phyloP scores from a whole-genome alignment of 805 yeast species.

The Nakazawaea pomicola region DNA sequence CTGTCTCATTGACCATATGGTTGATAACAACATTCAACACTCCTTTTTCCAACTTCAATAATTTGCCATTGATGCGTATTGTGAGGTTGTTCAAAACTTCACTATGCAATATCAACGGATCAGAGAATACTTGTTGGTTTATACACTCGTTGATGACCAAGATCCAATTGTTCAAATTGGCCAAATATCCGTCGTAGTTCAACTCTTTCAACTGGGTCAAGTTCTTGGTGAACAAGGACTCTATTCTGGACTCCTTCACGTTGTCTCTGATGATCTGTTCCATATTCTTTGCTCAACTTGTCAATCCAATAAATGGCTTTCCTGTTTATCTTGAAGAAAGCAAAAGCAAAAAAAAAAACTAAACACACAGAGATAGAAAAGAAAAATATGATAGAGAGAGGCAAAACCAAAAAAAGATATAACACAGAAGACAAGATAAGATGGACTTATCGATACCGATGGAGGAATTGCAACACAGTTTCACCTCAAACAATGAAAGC shows the following conservation, averaged over 20 bases:
- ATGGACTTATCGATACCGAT: neutral
- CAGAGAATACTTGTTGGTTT: neutral
- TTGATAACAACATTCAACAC: slow-evolving; percentile 6
- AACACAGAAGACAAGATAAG: no score
- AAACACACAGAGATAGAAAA: no score
- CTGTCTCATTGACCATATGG: slow-evolving; percentile 8
- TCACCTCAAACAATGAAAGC: neutral
- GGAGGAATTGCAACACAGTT: neutral
- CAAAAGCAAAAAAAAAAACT: neutral
- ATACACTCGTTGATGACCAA: slow-evolving; percentile 4
- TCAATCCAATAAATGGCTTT: no score
- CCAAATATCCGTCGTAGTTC: slow-evolving; percentile 10
- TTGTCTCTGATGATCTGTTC: slow-evolving; percentile 5
- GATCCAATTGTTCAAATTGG: slow-evolving; percentile 9
- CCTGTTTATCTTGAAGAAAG: neutral
- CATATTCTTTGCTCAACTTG: neutral
- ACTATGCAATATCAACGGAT: neutral
- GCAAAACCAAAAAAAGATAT: slow-evolving; percentile 1
- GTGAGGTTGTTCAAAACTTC: slow-evolving; percentile 2
- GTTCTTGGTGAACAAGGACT: slow-evolving; percentile 8
- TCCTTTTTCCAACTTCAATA: neutral
- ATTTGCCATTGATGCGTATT: neutral
- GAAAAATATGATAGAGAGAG: neutral
- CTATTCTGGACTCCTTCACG: slow-evolving; percentile 7
- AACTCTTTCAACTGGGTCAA: slow-evolving; percentile 6